These are phyloP conservation scores for Aspergillus japonicus DNA, from an alignment of 2,329 filamentous ascomycete species.

Conservation along the genomic window DNA sequence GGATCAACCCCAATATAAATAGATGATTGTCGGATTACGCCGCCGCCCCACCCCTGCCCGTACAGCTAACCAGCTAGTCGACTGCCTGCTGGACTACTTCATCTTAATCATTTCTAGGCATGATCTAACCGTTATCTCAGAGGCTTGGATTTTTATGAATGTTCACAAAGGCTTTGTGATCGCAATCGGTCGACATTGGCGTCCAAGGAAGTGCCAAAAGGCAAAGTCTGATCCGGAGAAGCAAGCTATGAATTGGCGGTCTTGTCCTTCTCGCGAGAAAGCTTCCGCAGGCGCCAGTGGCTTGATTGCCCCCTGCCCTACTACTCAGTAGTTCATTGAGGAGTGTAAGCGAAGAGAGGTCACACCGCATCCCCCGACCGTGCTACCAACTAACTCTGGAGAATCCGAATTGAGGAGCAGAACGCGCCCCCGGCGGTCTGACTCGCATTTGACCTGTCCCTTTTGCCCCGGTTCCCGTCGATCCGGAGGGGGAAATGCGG, in stretches of 20 bases:
- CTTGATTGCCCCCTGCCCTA: not conserved
- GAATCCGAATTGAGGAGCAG: not conserved
- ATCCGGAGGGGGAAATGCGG: not conserved
- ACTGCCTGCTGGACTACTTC: not conserved
- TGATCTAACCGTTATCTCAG: not conserved
- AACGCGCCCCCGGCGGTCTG: not conserved
- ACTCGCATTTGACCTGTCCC: not conserved
- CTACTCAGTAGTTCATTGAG: not conserved
- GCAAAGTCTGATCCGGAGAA: not conserved
- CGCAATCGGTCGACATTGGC: not conserved
- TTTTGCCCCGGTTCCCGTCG: not conserved
- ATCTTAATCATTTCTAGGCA: not conserved
- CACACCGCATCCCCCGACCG: not conserved
- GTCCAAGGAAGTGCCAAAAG: not conserved
- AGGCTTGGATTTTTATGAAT: not conserved
- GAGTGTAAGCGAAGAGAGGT: not conserved
- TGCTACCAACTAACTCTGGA: not conserved
- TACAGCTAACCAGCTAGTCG: not conserved
- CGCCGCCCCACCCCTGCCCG: not conserved
- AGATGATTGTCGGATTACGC: not conserved
- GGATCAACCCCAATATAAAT: not conserved
- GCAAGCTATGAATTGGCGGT: not conserved
- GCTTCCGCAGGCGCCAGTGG: not conserved
- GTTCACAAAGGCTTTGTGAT: not conserved
- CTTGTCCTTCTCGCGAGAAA: not conserved